These are phyloP conservation scores for Geosmithia flava DNA, from an alignment of 2,329 filamentous ascomycete genomes.

Conservation along the genomic window DNA sequence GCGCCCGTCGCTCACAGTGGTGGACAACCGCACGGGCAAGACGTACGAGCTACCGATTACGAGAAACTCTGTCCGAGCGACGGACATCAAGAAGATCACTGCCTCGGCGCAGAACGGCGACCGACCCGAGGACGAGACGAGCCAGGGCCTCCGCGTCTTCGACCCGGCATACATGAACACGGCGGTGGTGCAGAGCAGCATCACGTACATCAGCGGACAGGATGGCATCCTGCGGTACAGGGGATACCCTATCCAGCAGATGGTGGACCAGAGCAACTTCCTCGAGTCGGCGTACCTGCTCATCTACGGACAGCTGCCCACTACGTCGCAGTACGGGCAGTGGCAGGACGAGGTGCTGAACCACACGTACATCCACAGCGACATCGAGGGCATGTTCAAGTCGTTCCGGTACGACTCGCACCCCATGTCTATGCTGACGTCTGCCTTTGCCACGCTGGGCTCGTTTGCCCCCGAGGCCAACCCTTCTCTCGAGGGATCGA, in stretches of 20 bases:
- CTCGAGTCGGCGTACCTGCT: slow-evolving; percentile 36
- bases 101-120: slow-evolving; percentile 16
- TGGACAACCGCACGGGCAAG: slow-evolving; percentile 36
- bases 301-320: slow-evolving; percentile 37
- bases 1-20: slow-evolving; percentile 24
- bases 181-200: slow-evolving; percentile 32
- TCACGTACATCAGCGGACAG: slow-evolving; percentile 40
- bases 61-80: slow-evolving; percentile 35
- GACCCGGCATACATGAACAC: slow-evolving; percentile 43
- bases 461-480: slow-evolving; percentile 37
- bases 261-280: slow-evolving; percentile 35
- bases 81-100: slow-evolving; percentile 38
- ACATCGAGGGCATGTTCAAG: slow-evolving; percentile 37
- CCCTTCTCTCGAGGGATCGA: slow-evolving; percentile 34
- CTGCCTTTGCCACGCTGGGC: slow-evolving; percentile 34
- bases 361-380: slow-evolving; percentile 35
- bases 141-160: slow-evolving; percentile 34
- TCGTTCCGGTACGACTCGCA: slow-evolving; percentile 38
- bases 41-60: slow-evolving; percentile 35
- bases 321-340: slow-evolving; percentile 20
- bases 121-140: slow-evolving; percentile 30
- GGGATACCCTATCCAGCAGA: slow-evolving; percentile 37
- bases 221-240: slow-evolving; percentile 39
- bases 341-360: slow-evolving; percentile 38
- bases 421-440: slow-evolving; percentile 38